phyloP scores from a whole-genome alignment of 345 rosid genomes.

The Geranium rotundifolium region DNA sequence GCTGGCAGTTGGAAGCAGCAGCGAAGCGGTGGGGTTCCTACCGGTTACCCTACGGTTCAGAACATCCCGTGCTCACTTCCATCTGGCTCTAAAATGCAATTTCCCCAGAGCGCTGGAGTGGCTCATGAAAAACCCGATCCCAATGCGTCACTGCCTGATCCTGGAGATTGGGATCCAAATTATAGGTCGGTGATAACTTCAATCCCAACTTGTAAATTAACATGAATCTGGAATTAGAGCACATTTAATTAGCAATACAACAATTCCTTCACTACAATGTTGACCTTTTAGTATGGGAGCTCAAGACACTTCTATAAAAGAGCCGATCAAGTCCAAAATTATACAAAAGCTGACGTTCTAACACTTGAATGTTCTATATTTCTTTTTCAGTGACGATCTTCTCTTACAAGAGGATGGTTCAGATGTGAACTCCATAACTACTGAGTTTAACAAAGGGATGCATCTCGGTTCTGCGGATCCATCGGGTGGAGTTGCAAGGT shows the following conservation, averaged over 20 bases:
- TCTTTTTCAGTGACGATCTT: conserved; percentile 62
- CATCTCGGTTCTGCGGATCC: conserved; percentile 57
- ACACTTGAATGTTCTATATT: conserved; percentile 1
- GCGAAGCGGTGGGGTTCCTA: conserved; percentile 33
- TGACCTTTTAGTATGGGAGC: neutral
- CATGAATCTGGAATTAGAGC: too few relatives aligned
- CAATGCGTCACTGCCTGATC: conserved; percentile 60
- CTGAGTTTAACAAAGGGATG: conserved; percentile 60
- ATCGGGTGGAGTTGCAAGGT: conserved; percentile 37
- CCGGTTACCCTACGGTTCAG: conserved; percentile 36
- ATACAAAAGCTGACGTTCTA: neutral
- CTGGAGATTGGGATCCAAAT: conserved; percentile 99
- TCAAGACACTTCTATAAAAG: neutral
- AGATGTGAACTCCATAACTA: conserved; percentile 39
- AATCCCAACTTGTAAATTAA: neutral
- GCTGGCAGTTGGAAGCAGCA: conserved; percentile 44
- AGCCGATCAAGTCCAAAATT: neutral
- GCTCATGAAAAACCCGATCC: conserved; percentile 43
- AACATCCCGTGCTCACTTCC: conserved; percentile 36
- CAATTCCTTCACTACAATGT: neutral
- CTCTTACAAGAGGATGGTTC: conserved; percentile 78
- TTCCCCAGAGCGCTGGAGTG: conserved; percentile 30
- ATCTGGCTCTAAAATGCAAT: conserved; percentile 27
- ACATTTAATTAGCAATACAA: too few relatives aligned
- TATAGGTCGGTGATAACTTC: conserved; percentile 49